These are phyloP conservation scores for Plasmodium reichenowi DNA, from an alignment of 169 alveolate species.

Conservation along the genomic window DNA sequence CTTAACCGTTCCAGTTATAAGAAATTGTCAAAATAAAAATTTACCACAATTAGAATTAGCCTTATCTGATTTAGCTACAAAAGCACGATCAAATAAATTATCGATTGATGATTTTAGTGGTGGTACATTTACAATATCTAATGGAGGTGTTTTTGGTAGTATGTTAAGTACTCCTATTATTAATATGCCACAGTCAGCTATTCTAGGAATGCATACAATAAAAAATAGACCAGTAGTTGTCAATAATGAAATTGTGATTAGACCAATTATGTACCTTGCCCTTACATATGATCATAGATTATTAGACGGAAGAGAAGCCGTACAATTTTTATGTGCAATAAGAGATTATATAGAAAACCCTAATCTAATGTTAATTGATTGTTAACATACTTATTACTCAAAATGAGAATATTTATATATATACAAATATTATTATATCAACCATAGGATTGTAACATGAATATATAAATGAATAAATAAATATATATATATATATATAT, in stretches of 20 bases:
- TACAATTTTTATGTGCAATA: conserved; percentile 93
- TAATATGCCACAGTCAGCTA: conserved; percentile 96
- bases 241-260: conserved; percentile 92
- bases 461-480: not conserved
- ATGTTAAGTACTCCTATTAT: conserved; percentile 97
- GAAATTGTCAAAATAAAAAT: conserved; percentile 91
- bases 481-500: not conserved
- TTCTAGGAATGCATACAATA: conserved; percentile 95
- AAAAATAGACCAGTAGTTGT: conserved; percentile 94
- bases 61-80: conserved; percentile 86
- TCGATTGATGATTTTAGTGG: conserved; percentile 96
- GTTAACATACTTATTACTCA: not conserved
- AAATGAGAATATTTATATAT: too few relatives aligned
- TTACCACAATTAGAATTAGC: conserved; percentile 92
- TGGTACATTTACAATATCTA: conserved; percentile 96
- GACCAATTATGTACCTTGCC: conserved; percentile 96
- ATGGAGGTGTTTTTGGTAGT: conserved; percentile 97
- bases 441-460: not conserved
- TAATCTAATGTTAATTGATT: conserved; percentile 78
- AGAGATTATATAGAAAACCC: conserved; percentile 95
- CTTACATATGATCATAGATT: conserved; percentile 98
- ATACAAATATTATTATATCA: not conserved
- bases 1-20: conserved; percentile 94
- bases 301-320: conserved; percentile 98
- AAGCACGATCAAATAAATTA: conserved; percentile 93